These are phyloP conservation scores for Podospora pseudopauciseta DNA, from an alignment of 495 filamentous ascomycete species.

Conservation along the genomic window DNA sequence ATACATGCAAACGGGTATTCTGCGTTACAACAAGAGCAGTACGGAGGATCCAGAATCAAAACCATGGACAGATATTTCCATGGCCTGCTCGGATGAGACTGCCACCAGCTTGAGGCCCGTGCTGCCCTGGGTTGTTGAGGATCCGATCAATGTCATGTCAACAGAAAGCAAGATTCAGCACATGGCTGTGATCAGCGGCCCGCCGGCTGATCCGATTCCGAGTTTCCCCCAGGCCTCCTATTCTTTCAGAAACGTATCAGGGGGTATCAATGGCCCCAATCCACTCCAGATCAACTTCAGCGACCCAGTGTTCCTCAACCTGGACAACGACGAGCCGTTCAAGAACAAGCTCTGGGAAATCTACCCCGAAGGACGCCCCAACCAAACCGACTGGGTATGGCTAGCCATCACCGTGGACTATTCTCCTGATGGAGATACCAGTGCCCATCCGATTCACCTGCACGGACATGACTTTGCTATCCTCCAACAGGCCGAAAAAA, in stretches of 20 bases:
- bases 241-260: not conserved
- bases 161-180: not conserved
- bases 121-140: constrained; percentile 20
- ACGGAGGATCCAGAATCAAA: constrained; percentile 30
- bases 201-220: not conserved
- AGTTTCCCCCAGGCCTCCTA: not conserved
- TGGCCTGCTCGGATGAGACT: constrained; percentile 20
- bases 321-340: constrained; percentile 7
- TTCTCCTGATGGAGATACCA: not conserved
- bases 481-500: constrained; percentile 43
- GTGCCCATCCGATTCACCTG: constrained; percentile 43
- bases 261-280: not conserved
- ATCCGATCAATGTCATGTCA: constrained; percentile 15
- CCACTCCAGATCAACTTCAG: constrained; percentile 20
- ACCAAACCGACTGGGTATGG: constrained; percentile 17
- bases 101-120: constrained; percentile 26
- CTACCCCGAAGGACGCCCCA: constrained; percentile 11
- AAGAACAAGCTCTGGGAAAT: constrained; percentile 16
- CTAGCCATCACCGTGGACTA: constrained; percentile 33
- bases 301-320: constrained; percentile 17
- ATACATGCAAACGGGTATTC: constrained; percentile 37
- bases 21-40: constrained; percentile 26
- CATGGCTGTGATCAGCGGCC: not conserved
- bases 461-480: constrained; percentile 60
- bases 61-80: constrained; percentile 13